Base-by-base conservation (phyloP, 345 rosid genomes). In the Durio zibethinus region DNA sequence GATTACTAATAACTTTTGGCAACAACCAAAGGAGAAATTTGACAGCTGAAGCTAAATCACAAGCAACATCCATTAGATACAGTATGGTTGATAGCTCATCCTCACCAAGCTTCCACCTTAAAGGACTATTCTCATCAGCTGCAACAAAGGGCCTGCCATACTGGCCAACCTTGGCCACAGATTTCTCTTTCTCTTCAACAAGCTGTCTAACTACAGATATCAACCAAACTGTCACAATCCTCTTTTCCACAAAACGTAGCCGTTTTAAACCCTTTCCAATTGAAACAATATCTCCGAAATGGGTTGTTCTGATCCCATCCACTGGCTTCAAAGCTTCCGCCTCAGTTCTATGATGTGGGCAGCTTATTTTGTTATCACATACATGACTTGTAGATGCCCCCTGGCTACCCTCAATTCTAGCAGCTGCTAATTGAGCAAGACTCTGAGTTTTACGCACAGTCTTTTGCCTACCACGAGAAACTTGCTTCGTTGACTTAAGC, bases 361-460 rank as follows among this genome's bases (percentile, higher is more conserved):
- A 90, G 84, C 69, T 85, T 72, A 86, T 86, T 87, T 89, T 97
- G 65, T 76, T 92, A 78, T 92, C 96, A 86, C 96, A 91, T 38
- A 92, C 86, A 78, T 93, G 99, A 81, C 99, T 96, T 12, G 98
- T 90, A 47, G 99, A 93, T 73, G 97, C 97, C 63, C 98, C 99
- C 84, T 89, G 98, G 86, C 98, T 96, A 86, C 92, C 92, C 83
- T 96, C 98, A 81, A 96, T 93, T 83, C 99, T 88, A 82, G 94
- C 90, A 85, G 97, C 89, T 69, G 94, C 95, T 84, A 96, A 80
- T 60, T 96, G 97, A 82, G 98, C 93, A 77, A 96, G 92, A 67
- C 94, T 91, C 78, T 90, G 98, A 65, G 94, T 93, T 85, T 89
- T 95, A 23, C 92, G 99, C 15, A 84, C 96, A 82, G 84, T 66